phyloP scores from a whole-genome alignment of 768 basidiomycete species.

The Mycena indigotica region DNA sequence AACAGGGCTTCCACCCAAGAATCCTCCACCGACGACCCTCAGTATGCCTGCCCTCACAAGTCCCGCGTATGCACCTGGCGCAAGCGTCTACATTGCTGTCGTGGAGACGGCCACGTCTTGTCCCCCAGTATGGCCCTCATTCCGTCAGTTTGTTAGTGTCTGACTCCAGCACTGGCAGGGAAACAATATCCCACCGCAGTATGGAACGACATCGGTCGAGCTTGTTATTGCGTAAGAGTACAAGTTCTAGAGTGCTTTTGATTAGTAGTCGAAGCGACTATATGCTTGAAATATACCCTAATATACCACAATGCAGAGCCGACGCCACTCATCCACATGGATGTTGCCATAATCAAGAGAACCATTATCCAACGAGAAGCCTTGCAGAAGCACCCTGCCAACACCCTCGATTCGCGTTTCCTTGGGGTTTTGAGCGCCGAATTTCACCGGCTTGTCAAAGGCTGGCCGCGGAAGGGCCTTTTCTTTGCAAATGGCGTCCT shows the following conservation, averaged over 20 bases:
- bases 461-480: too few species aligned
- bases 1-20: slow-evolving; percentile 5
- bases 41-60: slow-evolving; percentile 18
- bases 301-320: too few species aligned
- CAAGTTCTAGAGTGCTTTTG: not conserved
- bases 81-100: slow-evolving; percentile 22
- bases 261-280: not conserved
- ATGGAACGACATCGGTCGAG: slow-evolving; percentile 15
- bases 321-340: too few species aligned
- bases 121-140: slow-evolving; percentile 23
- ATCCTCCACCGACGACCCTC: slow-evolving; percentile 18
- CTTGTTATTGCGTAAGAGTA: slow-evolving; percentile 8
- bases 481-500: too few species aligned
- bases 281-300: not conserved
- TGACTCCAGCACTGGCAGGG: too few species aligned
- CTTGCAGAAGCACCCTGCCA: too few species aligned
- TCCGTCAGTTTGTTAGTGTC: too few species aligned
- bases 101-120: slow-evolving; percentile 25
- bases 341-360: too few species aligned
- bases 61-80: not conserved
- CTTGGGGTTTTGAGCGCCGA: too few species aligned
- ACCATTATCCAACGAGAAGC: too few species aligned
- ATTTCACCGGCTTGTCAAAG: too few species aligned
- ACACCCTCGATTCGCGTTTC: too few species aligned
- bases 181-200: slow-evolving; percentile 21